Percentiles rank a stretch among this genome's conserved stretches.
Conservation (phyloP, 2,329 filamentous ascomycete genomes). For the Curvularia lunata region DNA sequence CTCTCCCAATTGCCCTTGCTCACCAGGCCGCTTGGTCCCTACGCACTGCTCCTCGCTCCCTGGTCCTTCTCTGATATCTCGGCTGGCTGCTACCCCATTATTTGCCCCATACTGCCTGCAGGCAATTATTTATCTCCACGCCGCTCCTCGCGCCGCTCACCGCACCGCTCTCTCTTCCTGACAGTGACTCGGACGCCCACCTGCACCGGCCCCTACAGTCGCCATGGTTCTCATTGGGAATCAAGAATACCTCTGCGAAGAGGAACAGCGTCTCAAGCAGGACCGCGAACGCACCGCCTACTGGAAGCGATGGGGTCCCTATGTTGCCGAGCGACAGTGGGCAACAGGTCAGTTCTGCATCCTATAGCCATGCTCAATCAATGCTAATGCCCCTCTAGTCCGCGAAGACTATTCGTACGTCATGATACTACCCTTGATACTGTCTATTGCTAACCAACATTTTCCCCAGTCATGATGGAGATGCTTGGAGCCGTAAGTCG, state of each 20-base stretch:
- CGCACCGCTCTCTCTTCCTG: constrained; percentile 19
- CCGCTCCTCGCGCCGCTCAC: constrained; percentile 29
- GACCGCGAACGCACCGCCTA: constrained; percentile 85
- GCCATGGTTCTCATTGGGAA: constrained; percentile 88
- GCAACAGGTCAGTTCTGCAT: constrained; percentile 71
- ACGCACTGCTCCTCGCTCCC: constrained; percentile 9
- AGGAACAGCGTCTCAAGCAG: constrained; percentile 87
- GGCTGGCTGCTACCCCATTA: constrained; percentile 28
- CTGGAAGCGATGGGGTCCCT: constrained; percentile 98
- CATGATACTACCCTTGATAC: constrained; percentile 13
- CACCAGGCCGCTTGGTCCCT: constrained; percentile 9
- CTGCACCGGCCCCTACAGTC: constrained; percentile 17
- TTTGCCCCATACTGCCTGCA: constrained; percentile 26
- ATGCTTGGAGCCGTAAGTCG: constrained; percentile 91
- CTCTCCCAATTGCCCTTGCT: constrained; percentile 15
- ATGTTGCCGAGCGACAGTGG: constrained; percentile 94
- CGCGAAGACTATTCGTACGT: constrained; percentile 87
- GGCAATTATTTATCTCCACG: constrained; percentile 30
- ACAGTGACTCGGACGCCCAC: constrained; percentile 11
- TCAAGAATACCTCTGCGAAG: constrained; percentile 84
- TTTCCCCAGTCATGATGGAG: constrained; percentile 70
- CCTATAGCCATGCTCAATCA: background rate
- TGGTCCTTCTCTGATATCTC: constrained; percentile 18
- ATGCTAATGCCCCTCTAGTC: constrained; percentile 60
- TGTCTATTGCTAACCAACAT: constrained; percentile 34